Evolutionary conservation across 2,329 filamentous ascomycete species (phyloP).

Genomic region (Aspergillus vadensis): DNA sequence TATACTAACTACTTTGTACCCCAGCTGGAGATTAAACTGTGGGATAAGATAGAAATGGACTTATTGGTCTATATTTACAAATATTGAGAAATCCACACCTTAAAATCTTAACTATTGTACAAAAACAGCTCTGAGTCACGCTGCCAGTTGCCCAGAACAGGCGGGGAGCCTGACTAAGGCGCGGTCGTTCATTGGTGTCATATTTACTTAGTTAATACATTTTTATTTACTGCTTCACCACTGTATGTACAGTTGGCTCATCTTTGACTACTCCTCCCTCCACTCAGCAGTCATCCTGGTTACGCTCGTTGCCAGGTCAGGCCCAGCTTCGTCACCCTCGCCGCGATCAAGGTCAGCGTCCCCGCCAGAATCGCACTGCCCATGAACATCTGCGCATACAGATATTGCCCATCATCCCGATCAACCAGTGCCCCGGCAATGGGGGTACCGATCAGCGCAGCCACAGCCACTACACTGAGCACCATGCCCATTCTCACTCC

Average conservation of each 20-base stretch:
- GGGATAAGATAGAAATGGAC: too few species aligned
- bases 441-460: constrained; percentile 57
- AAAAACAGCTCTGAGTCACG: background rate
- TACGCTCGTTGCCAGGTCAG: constrained; percentile 39
- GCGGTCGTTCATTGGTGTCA: background rate
- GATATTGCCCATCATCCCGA: constrained; percentile 47
- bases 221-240: background rate
- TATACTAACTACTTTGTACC: too few species aligned
- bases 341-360: constrained; percentile 43
- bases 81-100: too few species aligned
- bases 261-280: too few species aligned
- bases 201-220: too few species aligned
- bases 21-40: too few species aligned
- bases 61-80: too few species aligned
- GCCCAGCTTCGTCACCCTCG: constrained; percentile 44
- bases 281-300: too few species aligned
- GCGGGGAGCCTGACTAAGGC: background rate
- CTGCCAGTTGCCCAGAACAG: background rate
- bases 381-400: constrained; percentile 57
- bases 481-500: constrained; percentile 62
- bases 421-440: constrained; percentile 57
- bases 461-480: constrained; percentile 56
- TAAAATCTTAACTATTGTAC: too few species aligned
- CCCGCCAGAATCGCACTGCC: constrained; percentile 50
- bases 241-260: too few species aligned